Percentiles rank a stretch among this genome's conserved stretches.
Evolutionary conservation across 2,329 filamentous ascomycete species (phyloP).

Genomic region (Aschersonia sp.): DNA sequence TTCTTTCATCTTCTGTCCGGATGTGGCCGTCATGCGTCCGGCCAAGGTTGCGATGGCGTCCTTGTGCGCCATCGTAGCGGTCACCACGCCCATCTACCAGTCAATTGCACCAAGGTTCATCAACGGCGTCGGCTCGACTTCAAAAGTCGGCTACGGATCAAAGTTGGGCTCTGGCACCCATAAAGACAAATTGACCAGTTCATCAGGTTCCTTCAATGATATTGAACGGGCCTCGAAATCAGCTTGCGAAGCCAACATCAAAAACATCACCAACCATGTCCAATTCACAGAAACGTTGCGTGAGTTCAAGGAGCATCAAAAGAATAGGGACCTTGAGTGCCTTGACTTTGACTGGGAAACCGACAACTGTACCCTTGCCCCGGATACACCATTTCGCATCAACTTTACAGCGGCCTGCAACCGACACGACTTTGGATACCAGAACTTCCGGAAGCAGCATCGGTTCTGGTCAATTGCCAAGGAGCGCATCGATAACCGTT

Average conservation of each 20-base stretch:
- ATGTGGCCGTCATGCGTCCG: too few relatives aligned
- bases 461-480: background rate
- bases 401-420: background rate
- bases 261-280: background rate
- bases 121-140: too few relatives aligned
- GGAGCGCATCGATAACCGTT: background rate
- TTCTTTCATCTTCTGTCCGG: too few relatives aligned
- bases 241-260: background rate
- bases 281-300: background rate
- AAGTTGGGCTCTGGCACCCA: too few relatives aligned
- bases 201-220: too few relatives aligned
- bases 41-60: too few relatives aligned
- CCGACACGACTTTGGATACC: slow-evolving; percentile 1
- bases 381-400: background rate
- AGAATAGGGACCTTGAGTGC: background rate
- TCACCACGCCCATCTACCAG: too few relatives aligned
- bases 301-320: background rate
- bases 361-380: background rate
- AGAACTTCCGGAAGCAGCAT: background rate
- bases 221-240: too few relatives aligned
- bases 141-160: too few relatives aligned
- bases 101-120: too few relatives aligned
- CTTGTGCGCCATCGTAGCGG: too few relatives aligned
- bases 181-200: too few relatives aligned
- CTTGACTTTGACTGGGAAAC: background rate